Evolutionary conservation across 2,329 filamentous ascomycete genomes (phyloP).

Genomic region (Talaromyces sp.): DNA sequence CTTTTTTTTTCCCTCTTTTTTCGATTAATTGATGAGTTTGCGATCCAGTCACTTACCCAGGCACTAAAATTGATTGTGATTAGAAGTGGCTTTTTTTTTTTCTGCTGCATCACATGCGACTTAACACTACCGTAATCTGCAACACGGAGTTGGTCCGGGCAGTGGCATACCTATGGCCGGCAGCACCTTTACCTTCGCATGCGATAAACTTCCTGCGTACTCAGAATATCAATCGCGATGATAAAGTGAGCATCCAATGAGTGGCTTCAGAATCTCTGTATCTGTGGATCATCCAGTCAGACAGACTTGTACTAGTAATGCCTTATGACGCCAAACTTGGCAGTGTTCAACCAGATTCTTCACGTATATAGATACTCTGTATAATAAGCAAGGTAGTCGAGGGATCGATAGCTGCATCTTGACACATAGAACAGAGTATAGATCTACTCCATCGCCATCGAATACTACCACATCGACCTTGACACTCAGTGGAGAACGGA

Average conservation of each 20-base stretch:
- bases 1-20: not conserved
- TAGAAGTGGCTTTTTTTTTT: not conserved
- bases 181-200: not conserved
- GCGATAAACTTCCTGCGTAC: not conserved
- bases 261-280: not conserved
- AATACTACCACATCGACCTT: not conserved
- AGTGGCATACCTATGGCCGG: not conserved
- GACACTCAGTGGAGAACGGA: not conserved
- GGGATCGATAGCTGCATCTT: not conserved
- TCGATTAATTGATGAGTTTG: not conserved
- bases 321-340: constrained; percentile 13
- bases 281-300: not conserved
- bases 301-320: constrained; percentile 10
- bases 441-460: not conserved
- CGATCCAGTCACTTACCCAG: not conserved
- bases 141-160: constrained; percentile 5
- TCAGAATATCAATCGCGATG: not conserved
- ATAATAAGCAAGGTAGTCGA: too few relatives aligned
- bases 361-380: too few relatives aligned
- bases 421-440: not conserved
- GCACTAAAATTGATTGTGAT: not conserved
- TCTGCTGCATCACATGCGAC: constrained; percentile 10
- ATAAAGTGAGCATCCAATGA: not conserved
- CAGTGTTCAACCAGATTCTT: not conserved
- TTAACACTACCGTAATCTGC: not conserved